These are phyloP conservation scores for Ascochyta fabae DNA, from an alignment of 2,329 filamentous ascomycete species.

Conservation along the genomic window DNA sequence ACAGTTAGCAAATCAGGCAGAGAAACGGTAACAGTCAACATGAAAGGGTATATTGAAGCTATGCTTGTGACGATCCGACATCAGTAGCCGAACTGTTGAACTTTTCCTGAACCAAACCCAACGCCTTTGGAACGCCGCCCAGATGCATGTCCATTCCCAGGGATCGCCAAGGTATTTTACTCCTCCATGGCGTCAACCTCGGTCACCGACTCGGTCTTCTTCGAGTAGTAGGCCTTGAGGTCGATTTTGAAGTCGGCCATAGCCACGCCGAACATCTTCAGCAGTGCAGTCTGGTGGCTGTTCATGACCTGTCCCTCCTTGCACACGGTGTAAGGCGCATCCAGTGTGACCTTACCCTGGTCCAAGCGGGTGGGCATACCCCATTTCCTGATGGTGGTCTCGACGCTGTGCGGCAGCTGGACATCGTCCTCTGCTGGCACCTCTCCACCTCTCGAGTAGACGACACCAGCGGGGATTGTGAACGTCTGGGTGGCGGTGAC, in stretches of 20 bases:
- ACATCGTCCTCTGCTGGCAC: conserved; percentile 82
- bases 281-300: conserved; percentile 86
- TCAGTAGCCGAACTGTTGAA: conserved; percentile 20
- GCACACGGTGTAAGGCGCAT: conserved; percentile 77
- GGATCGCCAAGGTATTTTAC: conserved; percentile 26
- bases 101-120: conserved; percentile 24
- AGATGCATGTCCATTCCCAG: conserved; percentile 24
- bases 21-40: conserved; percentile 5
- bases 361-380: conserved; percentile 88
- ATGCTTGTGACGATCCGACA: conserved; percentile 22
- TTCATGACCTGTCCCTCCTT: conserved; percentile 84
- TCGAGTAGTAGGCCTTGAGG: conserved; percentile 68
- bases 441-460: conserved; percentile 81
- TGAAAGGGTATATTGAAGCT: conserved; percentile 38
- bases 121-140: conserved; percentile 36
- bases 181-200: conserved; percentile 60
- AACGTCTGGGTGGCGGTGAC: conserved; percentile 76
- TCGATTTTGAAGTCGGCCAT: conserved; percentile 89
- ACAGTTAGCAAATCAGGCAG: too few species aligned
- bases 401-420: conserved; percentile 83
- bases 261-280: conserved; percentile 93
- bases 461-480: conserved; percentile 79
- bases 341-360: conserved; percentile 84
- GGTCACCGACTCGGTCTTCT: conserved; percentile 50
- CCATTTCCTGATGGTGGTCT: conserved; percentile 87